phyloP scores from a whole-genome alignment of 805 yeast species.

The Candida ponderosae region DNA sequence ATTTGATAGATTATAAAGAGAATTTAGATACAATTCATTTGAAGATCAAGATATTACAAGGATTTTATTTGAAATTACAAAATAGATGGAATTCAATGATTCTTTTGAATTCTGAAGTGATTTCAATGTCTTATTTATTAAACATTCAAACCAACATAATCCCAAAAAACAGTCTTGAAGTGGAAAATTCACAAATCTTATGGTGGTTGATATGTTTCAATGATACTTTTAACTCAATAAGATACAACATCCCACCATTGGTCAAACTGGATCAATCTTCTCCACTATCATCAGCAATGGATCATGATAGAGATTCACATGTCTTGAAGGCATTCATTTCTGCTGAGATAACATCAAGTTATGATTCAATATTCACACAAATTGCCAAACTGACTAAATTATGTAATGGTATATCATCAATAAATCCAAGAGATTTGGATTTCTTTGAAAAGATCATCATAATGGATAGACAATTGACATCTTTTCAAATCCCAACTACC shows the following conservation, averaged over 20 bases:
- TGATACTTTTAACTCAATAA: slow-evolving; percentile 13
- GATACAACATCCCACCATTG: slow-evolving; percentile 9
- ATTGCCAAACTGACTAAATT: slow-evolving; percentile 14
- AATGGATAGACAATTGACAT: slow-evolving; percentile 13
- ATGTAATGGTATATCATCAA: slow-evolving; percentile 11
- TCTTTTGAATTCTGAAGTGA: slow-evolving; percentile 14
- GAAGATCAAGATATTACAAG: slow-evolving; percentile 12
- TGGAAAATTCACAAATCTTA: slow-evolving; percentile 8
- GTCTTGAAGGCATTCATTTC: slow-evolving; percentile 16
- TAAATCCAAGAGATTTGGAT: slow-evolving; percentile 1
- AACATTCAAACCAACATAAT: slow-evolving; percentile 12
- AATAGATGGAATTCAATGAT: slow-evolving; percentile 9
- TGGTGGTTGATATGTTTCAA: slow-evolving; percentile 18
- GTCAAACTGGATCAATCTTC: slow-evolving; percentile 7
- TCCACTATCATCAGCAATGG: not conserved
- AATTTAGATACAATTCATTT: slow-evolving; percentile 10
- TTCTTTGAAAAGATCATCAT: slow-evolving; percentile 12
- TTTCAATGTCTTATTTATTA: slow-evolving; percentile 14
- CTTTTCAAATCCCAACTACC: slow-evolving; percentile 8
- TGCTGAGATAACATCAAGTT: slow-evolving; percentile 10
- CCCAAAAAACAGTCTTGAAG: slow-evolving; percentile 12
- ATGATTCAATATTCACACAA: slow-evolving; percentile 12
- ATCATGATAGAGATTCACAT: slow-evolving; percentile 7
- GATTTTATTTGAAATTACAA: slow-evolving; percentile 8
- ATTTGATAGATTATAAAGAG: slow-evolving; percentile 12